These are phyloP conservation scores for Corymbia maculata DNA, from an alignment of 345 rosid species.

Conservation along the genomic window DNA sequence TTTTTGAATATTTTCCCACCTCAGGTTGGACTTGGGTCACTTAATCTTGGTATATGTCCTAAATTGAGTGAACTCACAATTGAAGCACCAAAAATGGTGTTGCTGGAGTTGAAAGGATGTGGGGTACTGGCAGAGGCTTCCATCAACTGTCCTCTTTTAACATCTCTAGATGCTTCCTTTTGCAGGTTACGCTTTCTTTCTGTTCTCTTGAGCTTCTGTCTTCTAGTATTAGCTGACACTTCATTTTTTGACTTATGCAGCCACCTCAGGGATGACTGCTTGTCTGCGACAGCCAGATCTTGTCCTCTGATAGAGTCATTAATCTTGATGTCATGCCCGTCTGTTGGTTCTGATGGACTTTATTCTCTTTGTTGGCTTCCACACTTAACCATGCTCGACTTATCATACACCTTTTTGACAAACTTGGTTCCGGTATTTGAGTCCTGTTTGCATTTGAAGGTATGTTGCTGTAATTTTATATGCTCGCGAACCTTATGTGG, in stretches of 20 bases:
- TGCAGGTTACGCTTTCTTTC: slow-evolving; percentile 47
- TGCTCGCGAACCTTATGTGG: background rate
- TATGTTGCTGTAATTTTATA: slow-evolving; percentile 5
- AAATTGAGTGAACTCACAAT: slow-evolving; percentile 63
- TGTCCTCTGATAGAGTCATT: slow-evolving; percentile 79
- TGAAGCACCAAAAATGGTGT: slow-evolving; percentile 72
- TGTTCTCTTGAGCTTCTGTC: background rate
- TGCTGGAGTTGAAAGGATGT: slow-evolving; percentile 94
- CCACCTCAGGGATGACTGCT: slow-evolving; percentile 82
- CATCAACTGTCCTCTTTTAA: slow-evolving; percentile 70
- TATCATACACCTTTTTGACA: slow-evolving; percentile 86
- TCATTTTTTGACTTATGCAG: slow-evolving; percentile 23
- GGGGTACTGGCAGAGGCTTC: slow-evolving; percentile 82
- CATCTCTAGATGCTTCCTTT: slow-evolving; percentile 92
- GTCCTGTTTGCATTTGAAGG: slow-evolving; percentile 85
- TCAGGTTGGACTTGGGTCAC: slow-evolving; percentile 85
- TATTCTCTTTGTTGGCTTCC: slow-evolving; percentile 55
- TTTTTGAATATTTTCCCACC: background rate
- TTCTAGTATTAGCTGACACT: background rate
- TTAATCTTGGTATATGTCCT: slow-evolving; percentile 93
- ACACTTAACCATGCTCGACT: slow-evolving; percentile 62
- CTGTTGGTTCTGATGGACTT: slow-evolving; percentile 77
- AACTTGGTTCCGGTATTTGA: slow-evolving; percentile 73
- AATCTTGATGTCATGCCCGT: slow-evolving; percentile 87
- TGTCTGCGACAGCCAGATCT: slow-evolving; percentile 70